Percentiles rank a stretch among this genome's conserved stretches.
Evolutionary conservation across 78 protist genomes (phyloP).

Genomic region (Polysphondylium violaceum): DNA sequence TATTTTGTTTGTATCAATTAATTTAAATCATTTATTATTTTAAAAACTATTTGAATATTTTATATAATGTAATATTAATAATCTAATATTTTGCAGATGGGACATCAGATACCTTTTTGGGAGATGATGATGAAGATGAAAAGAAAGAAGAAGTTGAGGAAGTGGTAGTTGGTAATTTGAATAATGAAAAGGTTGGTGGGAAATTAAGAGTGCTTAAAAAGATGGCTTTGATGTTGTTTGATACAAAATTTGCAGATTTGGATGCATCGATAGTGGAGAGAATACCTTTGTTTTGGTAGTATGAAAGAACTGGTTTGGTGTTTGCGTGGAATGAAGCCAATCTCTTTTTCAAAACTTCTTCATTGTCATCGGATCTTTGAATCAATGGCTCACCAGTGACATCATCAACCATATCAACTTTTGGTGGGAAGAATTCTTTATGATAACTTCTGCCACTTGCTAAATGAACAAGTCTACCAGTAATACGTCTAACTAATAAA

Average conservation of each 20-base stretch:
- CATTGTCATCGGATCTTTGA: slow-evolving; percentile 96
- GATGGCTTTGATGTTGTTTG: slow-evolving; percentile 49
- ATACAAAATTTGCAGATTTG: slow-evolving; percentile 37
- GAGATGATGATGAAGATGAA: no score
- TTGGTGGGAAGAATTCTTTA: slow-evolving; percentile 94
- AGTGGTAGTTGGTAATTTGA: not conserved
- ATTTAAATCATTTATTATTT: no score
- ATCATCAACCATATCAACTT: slow-evolving; percentile 88
- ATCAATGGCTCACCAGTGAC: slow-evolving; percentile 97
- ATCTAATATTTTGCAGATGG: no score
- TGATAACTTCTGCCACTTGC: slow-evolving; percentile 94
- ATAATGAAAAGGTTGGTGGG: slow-evolving; percentile 24
- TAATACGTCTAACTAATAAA: slow-evolving; percentile 90
- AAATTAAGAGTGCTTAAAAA: slow-evolving; percentile 45
- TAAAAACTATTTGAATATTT: no score
- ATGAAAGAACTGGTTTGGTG: slow-evolving; percentile 77
- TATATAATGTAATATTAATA: no score
- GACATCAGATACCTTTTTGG: no score
- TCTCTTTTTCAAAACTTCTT: slow-evolving; percentile 71
- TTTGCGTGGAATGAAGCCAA: slow-evolving; percentile 75
- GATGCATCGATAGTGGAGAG: slow-evolving; percentile 77
- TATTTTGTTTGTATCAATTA: no score
- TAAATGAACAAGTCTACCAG: slow-evolving; percentile 95
- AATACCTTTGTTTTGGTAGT: slow-evolving; percentile 56
- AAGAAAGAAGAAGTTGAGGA: no score